Percentiles rank a stretch among this genome's conserved stretches.
Conservation (phyloP, 2,329 filamentous ascomycete genomes). For the Neopestalotiopsis clavispora region DNA sequence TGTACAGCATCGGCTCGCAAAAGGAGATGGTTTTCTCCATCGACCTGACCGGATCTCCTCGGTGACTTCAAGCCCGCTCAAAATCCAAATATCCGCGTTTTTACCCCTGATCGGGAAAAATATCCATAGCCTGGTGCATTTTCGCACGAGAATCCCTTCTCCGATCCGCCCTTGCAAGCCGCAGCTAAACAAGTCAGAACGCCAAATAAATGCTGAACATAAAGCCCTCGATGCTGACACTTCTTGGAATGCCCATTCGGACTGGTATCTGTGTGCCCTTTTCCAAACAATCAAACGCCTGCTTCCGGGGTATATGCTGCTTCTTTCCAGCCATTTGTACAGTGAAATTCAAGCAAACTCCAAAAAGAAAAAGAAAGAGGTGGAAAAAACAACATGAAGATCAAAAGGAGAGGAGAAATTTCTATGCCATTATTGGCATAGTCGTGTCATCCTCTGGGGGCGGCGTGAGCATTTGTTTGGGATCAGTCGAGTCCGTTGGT, state of each 20-base stretch:
- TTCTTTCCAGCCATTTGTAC: constrained; percentile 2
- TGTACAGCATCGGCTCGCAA: neutral
- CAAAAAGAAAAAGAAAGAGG: neutral
- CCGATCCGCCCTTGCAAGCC: neutral
- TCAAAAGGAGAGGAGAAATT: neutral
- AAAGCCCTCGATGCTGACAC: neutral
- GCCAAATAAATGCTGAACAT: constrained; percentile 1
- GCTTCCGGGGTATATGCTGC: constrained; percentile 14
- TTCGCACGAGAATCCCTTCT: neutral
- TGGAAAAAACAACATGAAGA: neutral
- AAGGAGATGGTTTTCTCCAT: neutral
- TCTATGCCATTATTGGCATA: neutral
- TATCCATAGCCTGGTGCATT: neutral
- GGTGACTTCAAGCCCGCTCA: neutral
- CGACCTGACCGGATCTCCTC: neutral
- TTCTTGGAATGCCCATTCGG: neutral
- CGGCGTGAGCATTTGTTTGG: neutral
- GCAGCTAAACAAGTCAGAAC: neutral
- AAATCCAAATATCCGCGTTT: neutral
- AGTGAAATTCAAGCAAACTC: neutral
- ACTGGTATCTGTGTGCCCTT: neutral
- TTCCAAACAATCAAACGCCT: constrained; percentile 13
- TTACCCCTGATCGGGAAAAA: neutral
- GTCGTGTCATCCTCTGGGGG: neutral
- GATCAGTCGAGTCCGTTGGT: neutral